Evolutionary conservation across 2,329 filamentous ascomycete genomes (phyloP).

Genomic region (Raffaelea albimanens): DNA sequence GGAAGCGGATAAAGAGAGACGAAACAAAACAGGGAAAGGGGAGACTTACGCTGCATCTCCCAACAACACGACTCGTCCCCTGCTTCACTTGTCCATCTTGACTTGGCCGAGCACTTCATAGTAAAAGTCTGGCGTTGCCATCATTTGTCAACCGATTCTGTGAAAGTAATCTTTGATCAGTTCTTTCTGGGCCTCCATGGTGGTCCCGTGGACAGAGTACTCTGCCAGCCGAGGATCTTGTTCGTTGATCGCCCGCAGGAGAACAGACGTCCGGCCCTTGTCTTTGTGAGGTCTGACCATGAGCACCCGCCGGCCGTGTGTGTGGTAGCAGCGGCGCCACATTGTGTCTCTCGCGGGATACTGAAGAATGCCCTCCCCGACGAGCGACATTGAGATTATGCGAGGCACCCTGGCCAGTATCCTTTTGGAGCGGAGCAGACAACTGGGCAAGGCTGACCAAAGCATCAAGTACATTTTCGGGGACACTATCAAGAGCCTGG

Average conservation of each 20-base stretch:
- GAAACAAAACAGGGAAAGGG: no score
- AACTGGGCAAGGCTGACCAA: no score
- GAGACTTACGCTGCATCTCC: conserved; percentile 33
- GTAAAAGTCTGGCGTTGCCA: conserved; percentile 20
- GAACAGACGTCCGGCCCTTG: conserved; percentile 3
- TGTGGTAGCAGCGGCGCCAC: conserved; percentile 24
- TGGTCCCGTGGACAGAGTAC: conserved; percentile 19
- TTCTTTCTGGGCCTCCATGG: conserved; percentile 18
- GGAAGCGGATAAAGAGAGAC: no score
- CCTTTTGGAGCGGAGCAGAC: no score
- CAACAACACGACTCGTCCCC: conserved; percentile 28
- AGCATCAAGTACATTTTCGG: conserved; percentile 23
- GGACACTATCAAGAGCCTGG: conserved; percentile 4
- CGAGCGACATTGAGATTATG: no score
- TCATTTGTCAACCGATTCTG: conserved; percentile 25
- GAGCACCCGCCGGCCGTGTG: conserved; percentile 25
- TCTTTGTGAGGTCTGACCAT: conserved; percentile 26
- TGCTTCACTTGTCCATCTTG: conserved; percentile 23
- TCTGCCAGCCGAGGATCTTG: conserved; percentile 16
- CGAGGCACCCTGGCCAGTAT: no score
- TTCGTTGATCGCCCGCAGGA: conserved; percentile 7
- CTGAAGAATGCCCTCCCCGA: conserved; percentile 28
- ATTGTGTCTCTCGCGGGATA: conserved; percentile 22
- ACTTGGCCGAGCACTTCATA: conserved; percentile 32
- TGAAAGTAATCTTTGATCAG: no score